Evolutionary conservation across 176 grass and related monocot species (phyloP), one percentile per base, ranked within the genome.

Genomic region (Oryza meridionalis): DNA sequence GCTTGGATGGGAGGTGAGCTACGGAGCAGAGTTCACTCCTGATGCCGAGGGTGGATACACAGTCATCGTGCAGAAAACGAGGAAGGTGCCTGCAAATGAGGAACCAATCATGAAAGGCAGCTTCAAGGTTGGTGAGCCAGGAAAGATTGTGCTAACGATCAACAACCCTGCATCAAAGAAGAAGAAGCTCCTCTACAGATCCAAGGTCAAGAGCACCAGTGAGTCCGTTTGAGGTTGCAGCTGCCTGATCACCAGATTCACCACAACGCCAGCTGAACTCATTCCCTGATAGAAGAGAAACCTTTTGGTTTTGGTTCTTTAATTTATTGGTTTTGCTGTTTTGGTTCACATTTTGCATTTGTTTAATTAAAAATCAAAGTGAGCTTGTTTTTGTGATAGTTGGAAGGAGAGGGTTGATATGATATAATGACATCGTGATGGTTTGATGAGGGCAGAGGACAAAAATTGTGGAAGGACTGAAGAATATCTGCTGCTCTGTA

Each of bases 161-260:
- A 86, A 93, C 85, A 98, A 98, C 90, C 38, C 84, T 0, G 85
- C 92, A 35, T 98, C 93, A 15, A 98, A 98, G 96, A 98, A 95
- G 87, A 98, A 98, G 92, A 95, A 91, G 87, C 87, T 98, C 78
- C 96, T 98, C 24, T 92, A 95, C 88, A 82, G 96, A 88, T 91
- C 85, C 49, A 98, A 95, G 93, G 81, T 76, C 44, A 94, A 92
- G 89, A 88, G 80, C 88, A 64, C 88, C n/a, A 72, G 82, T 13
- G 84, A 91, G 64, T 97, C 75, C n/a, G 22, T 61, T 10, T 68
- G 81, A 88, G 69, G 35, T 33, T 11, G 3, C 31, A 53, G 31
- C 69, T 63, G 47, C 72, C 65, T 61, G 45, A 67, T 79, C 64
- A 17, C 33, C 47, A 31, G 76, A 58, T 77, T 55, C 51, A 76